A percentile compares a stretch with the other conserved stretches of the same genome.
Evolutionary conservation across 306 rosid species (phyloP).

Genomic region (Carpinus viminea): DNA sequence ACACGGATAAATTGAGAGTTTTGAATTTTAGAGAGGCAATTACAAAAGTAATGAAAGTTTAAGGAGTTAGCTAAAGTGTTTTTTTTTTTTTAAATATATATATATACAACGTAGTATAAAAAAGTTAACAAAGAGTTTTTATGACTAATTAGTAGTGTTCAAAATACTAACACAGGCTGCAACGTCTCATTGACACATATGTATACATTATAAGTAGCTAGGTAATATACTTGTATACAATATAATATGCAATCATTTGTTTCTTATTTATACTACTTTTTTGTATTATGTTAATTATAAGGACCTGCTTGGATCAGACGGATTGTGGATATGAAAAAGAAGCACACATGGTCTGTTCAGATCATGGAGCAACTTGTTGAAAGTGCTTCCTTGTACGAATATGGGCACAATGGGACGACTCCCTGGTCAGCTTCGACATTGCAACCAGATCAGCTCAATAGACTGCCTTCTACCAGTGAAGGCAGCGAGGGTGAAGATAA

Average conservation of each 20-base stretch:
- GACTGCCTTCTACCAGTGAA: too few species aligned
- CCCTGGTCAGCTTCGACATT: neutral
- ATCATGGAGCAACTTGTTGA: neutral
- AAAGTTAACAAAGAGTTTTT: too few species aligned
- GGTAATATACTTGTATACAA: too few species aligned
- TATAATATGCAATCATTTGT: neutral
- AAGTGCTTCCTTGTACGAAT: neutral
- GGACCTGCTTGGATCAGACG: neutral
- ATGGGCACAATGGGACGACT: neutral
- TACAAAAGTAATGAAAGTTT: too few species aligned
- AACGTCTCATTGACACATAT: neutral
- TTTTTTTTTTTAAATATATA: too few species aligned
- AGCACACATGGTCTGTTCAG: neutral
- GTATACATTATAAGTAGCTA: neutral
- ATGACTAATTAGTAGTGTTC: too few species aligned
- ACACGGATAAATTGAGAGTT: too few species aligned
- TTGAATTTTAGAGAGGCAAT: too few species aligned
- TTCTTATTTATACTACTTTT: neutral
- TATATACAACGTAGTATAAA: too few species aligned
- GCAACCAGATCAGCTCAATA: too few species aligned
- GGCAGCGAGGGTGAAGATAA: too few species aligned
- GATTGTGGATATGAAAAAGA: neutral
- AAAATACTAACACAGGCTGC: neutral
- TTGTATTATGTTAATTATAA: neutral
- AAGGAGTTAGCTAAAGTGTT: too few species aligned